Conservation (phyloP, 176 grass and related monocot species). For the Guadua angustifolia region DNA sequence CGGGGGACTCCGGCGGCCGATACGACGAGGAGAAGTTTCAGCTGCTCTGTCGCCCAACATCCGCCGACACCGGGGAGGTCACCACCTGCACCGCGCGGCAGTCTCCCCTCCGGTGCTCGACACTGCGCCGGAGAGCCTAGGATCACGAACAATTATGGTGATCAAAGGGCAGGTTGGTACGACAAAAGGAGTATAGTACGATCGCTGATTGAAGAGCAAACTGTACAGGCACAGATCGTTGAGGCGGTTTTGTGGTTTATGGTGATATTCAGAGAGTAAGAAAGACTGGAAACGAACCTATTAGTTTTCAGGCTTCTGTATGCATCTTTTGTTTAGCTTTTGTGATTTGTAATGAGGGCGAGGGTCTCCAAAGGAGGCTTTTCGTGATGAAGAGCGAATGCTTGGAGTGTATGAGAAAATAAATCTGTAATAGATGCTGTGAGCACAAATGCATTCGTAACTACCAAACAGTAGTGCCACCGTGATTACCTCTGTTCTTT, state of each 20-base stretch:
- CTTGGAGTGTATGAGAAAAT: not conserved
- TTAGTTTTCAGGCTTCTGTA: not conserved
- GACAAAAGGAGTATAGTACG: not conserved
- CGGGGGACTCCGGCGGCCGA: slow-evolving; percentile 36
- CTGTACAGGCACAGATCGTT: not conserved
- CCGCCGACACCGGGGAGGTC: not conserved
- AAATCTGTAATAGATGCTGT: not conserved
- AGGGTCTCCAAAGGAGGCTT: slow-evolving; percentile 30
- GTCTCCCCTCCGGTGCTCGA: slow-evolving; percentile 40
- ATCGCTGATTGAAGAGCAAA: not conserved
- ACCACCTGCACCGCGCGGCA: slow-evolving; percentile 30
- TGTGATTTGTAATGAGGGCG: slow-evolving; percentile 17
- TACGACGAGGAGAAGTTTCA: slow-evolving; percentile 25
- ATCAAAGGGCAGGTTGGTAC: not conserved
- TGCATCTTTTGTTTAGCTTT: not conserved
- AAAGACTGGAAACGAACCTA: not conserved
- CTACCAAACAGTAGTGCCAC: not conserved
- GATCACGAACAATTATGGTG: not conserved
- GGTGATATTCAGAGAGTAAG: not conserved
- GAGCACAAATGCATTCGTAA: not conserved
- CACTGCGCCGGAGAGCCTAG: slow-evolving; percentile 42
- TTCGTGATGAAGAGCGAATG: not conserved
- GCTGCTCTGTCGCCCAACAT: slow-evolving; percentile 11
- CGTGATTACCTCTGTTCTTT: not conserved
- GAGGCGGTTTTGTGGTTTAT: not conserved